Base-by-base conservation (phyloP, 2,329 filamentous ascomycete species). In the Hyphodiscus sp. region DNA sequence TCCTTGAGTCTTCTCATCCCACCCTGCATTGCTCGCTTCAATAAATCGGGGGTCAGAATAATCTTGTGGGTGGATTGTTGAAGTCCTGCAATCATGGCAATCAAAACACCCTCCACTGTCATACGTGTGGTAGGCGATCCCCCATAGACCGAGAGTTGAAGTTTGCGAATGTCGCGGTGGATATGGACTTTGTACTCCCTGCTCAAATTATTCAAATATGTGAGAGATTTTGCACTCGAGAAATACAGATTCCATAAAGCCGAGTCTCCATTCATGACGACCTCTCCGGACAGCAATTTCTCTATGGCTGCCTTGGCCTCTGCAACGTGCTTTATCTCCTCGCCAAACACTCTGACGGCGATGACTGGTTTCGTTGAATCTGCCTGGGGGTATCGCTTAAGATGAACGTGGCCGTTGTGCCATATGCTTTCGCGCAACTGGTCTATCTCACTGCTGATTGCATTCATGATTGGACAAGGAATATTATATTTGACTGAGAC, bases 401-500 rank as follows among this genome's bases (percentile, higher is more conserved):
- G 64, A 26, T 45, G 52, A 18, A 70, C 11, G 52, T 69, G 61
- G 4, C 68, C 54, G 7, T 55, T 42, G 44, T 61, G 60, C 72
- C 72, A 76, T 9, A 41, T 23, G 0, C 9, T 52, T 1, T 52
- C 45, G 20, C 57, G 61, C 0, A 67, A 55, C 1, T 56, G 23
- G 6, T 65, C 58, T 4, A 76, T 62, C 16, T 59, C 63, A 1
- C 38, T 38, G 46, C 67, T 58, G 1, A 71, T 56, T 8, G 65
- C 68, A 1, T 58, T 46, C 51, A 70, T 73, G 3, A 76, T 64
- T 1, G 56, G 55, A 1, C 50, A 61, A 1, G 60, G 55, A n/a
- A 76, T 62, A 47, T 72, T 74, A 55, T 74, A 69, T 45, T 68
- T 70, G 13, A 67, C 68, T 0, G 69, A 68, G 15, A 68, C 63